These are phyloP conservation scores for Gryganskiella cystojenkinii DNA, from an alignment of 192 early-diverging fungal species.

Conservation along the genomic window DNA sequence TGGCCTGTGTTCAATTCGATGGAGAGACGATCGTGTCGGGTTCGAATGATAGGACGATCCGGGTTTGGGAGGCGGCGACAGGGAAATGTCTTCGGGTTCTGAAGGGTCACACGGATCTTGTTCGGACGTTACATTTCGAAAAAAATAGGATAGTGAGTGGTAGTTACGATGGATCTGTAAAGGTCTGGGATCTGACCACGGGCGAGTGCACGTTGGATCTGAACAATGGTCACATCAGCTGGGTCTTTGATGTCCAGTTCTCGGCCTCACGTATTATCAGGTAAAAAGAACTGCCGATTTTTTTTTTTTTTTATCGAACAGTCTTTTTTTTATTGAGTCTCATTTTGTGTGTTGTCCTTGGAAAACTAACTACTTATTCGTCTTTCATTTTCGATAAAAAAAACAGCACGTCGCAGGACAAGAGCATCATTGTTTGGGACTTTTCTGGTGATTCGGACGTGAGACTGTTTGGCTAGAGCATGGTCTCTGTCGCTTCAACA, in stretches of 20 bases:
- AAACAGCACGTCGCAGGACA: slow-evolving; percentile 47
- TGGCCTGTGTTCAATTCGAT: slow-evolving; percentile 90
- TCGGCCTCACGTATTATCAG: slow-evolving; percentile 84
- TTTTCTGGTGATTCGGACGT: slow-evolving; percentile 27
- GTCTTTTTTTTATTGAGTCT: no score
- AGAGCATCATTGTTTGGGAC: slow-evolving; percentile 43
- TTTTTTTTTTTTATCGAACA: background rate
- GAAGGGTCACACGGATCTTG: slow-evolving; percentile 76
- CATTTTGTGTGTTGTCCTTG: no score
- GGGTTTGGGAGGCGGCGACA: slow-evolving; percentile 81
- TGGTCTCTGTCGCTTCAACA: background rate
- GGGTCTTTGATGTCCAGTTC: slow-evolving; percentile 98
- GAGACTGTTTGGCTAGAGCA: slow-evolving; percentile 22
- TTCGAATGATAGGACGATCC: slow-evolving; percentile 84
- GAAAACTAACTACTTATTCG: background rate
- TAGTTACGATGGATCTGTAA: slow-evolving; percentile 93
- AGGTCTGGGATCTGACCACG: slow-evolving; percentile 91
- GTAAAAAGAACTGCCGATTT: slow-evolving; percentile 42
- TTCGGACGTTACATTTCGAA: slow-evolving; percentile 90
- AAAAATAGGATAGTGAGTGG: slow-evolving; percentile 87
- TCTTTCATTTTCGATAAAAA: no score
- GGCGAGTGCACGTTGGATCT: slow-evolving; percentile 82
- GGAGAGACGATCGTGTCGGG: slow-evolving; percentile 82
- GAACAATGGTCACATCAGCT: slow-evolving; percentile 83
- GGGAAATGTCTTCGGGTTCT: slow-evolving; percentile 71